Evolutionary conservation across 495 filamentous ascomycete genomes (phyloP).

Genomic region (Podospora didyma): DNA sequence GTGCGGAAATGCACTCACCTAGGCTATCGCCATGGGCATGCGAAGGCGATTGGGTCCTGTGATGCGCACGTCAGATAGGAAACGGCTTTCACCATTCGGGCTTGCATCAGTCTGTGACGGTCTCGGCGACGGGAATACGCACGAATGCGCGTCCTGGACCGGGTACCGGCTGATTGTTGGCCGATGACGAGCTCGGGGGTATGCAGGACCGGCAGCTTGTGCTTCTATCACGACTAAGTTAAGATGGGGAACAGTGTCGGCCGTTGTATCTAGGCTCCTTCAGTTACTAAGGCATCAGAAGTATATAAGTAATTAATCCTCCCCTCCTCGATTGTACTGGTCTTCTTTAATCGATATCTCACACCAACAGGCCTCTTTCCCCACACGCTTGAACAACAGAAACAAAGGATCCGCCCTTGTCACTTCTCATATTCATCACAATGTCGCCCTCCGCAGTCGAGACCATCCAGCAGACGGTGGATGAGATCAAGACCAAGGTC

Average conservation of each 20-base stretch:
- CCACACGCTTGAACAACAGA: not conserved
- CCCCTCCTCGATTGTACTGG: too few species aligned
- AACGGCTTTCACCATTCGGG: constrained; percentile 19
- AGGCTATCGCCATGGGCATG: too few species aligned
- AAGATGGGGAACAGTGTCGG: not conserved
- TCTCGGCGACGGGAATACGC: not conserved
- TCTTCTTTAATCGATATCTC: not conserved
- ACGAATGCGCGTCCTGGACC: not conserved
- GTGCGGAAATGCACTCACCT: too few species aligned
- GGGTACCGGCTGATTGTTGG: not conserved
- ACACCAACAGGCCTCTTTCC: not conserved
- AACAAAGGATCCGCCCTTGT: not conserved
- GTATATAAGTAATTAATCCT: too few species aligned
- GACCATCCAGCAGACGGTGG: constrained; percentile 16
- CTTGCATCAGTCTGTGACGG: not conserved
- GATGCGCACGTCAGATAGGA: constrained; percentile 19
- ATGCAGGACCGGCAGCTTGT: not conserved
- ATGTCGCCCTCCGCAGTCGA: constrained; percentile 32
- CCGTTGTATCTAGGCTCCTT: not conserved
- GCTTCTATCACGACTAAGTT: not conserved
- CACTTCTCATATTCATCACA: not conserved
- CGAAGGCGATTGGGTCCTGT: constrained; percentile 1
- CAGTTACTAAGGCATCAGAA: too few species aligned
- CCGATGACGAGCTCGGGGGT: not conserved
- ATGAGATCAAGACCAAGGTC: constrained; percentile 25